Conservation (phyloP, 306 rosid genomes). For the Clitoria ternatea region DNA sequence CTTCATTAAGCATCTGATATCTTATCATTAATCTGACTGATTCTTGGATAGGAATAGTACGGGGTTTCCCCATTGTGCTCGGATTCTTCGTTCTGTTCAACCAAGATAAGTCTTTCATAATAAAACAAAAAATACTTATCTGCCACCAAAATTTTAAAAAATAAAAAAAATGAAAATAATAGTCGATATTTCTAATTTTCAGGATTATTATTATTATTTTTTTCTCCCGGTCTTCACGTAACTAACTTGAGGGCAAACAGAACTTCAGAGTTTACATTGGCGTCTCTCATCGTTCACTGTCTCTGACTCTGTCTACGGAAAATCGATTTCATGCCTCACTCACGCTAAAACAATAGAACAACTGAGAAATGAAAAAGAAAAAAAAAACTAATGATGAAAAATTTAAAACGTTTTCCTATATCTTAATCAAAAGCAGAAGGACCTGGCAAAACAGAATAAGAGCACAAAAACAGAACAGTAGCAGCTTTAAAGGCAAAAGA, state of each 20-base stretch:
- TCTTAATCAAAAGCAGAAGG: conserved; percentile 4
- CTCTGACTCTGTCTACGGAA: conserved; percentile 25
- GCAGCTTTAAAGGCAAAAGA: conserved; percentile 29
- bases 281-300: no score
- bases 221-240: not conserved
- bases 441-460: conserved; percentile 31
- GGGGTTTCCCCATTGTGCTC: conserved; percentile 15
- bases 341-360: conserved; percentile 34
- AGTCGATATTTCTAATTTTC: not conserved
- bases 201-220: not conserved
- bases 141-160: not conserved
- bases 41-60: conserved; percentile 45
- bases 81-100: conserved; percentile 41
- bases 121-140: conserved; percentile 21
- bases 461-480: conserved; percentile 36
- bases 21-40: conserved; percentile 37
- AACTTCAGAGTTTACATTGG: conserved; percentile 14
- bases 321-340: conserved; percentile 40
- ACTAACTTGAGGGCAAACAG: not conserved
- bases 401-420: not conserved
- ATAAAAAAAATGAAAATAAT: not conserved
- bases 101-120: conserved; percentile 29
- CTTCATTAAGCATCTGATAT: conserved; percentile 11
- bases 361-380: not conserved
- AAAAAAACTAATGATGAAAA: not conserved